phyloP scores from a whole-genome alignment of 805 yeast genomes.

The Yamadazyma nakazawae region DNA sequence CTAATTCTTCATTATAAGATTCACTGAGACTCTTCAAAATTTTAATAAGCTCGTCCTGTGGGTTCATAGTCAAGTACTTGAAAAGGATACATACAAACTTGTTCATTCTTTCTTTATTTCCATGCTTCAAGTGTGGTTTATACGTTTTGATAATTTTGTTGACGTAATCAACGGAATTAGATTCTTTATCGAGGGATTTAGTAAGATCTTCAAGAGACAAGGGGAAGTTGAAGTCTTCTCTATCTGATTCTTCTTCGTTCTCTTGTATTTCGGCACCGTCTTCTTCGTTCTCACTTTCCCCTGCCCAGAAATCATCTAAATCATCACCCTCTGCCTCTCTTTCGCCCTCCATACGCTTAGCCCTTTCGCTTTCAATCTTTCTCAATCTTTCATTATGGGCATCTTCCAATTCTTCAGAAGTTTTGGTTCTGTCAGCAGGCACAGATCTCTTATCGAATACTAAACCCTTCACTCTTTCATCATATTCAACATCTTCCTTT shows the following conservation, averaged over 20 bases:
- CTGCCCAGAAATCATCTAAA: slow-evolving; percentile 63
- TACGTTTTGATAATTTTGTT: slow-evolving; percentile 55
- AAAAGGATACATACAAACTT: slow-evolving; percentile 59
- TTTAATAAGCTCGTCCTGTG: slow-evolving; percentile 31
- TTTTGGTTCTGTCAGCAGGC: slow-evolving; percentile 78
- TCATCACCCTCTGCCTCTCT: slow-evolving; percentile 64
- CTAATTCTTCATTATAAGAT: slow-evolving; percentile 60
- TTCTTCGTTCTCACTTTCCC: slow-evolving; percentile 32
- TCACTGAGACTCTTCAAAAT: slow-evolving; percentile 57
- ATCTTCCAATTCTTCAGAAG: slow-evolving; percentile 62
- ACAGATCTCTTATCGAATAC: slow-evolving; percentile 71
- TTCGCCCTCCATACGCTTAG: slow-evolving; percentile 72
- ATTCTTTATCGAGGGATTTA: slow-evolving; percentile 8
- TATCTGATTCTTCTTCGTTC: slow-evolving; percentile 16
- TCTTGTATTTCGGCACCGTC: slow-evolving; percentile 23
- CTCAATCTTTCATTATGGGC: slow-evolving; percentile 62
- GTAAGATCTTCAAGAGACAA: slow-evolving; percentile 29
- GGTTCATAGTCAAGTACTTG: slow-evolving; percentile 53
- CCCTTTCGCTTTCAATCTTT: slow-evolving; percentile 63
- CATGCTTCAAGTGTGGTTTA: slow-evolving; percentile 76
- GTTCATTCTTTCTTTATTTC: slow-evolving; percentile 74
- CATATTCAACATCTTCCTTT: slow-evolving; percentile 52
- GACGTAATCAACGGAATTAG: slow-evolving; percentile 34
- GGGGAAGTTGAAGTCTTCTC: slow-evolving; percentile 11
- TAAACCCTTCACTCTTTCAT: slow-evolving; percentile 61